Evolutionary conservation across 768 basidiomycete genomes (phyloP), one percentile per base, ranked within the genome.

Genomic region (Harrya chromipes): DNA sequence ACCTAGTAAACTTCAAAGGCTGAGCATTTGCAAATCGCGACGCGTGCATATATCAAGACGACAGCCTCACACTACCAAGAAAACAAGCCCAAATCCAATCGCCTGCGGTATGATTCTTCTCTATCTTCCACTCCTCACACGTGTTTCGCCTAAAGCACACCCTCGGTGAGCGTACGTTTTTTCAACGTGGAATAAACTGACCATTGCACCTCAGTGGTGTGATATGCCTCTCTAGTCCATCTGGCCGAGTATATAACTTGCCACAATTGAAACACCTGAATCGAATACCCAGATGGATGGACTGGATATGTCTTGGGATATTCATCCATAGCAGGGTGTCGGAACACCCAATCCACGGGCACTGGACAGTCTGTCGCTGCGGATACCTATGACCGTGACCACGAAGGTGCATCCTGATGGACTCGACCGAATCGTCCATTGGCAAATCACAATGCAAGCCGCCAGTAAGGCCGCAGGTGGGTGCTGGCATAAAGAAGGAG

Each of bases 361-460:
- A 60, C 6, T 6, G 43, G 23, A 51, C 41, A 20, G 13, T 2
- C 26, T 24, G 35, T 13, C 29, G 33, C 17, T 40, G 41, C 9
- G 35, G 44, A 17, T 62, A 44, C 23, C 40, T 49, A 14, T 50
- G 35, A 10, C 40, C 40, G 21, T 61, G 59, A 23, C 46, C 19
- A 19, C 31, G 48, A 19, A 61, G 46, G 29, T 61, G 59, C 21
- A 3, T 13, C 21, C 39, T 44, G 33, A 58, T 47, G 37, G 51
- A 44, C 4, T 10, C 9, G 24, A 19, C 11, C 2, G 48, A 47
- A 29, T 20, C 35, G 4, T 45, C 29, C 13, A 55, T 36, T 1
- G 43, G 44, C 12, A 16, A 20, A 23, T 17, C 10, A 12, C 59
- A 61, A 19, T 29, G 12, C 17, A 37, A 34, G 9, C 41, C 35